phyloP scores from a whole-genome alignment of 768 basidiomycete genomes.

The Rhodosporidiobolus odoratus region DNA sequence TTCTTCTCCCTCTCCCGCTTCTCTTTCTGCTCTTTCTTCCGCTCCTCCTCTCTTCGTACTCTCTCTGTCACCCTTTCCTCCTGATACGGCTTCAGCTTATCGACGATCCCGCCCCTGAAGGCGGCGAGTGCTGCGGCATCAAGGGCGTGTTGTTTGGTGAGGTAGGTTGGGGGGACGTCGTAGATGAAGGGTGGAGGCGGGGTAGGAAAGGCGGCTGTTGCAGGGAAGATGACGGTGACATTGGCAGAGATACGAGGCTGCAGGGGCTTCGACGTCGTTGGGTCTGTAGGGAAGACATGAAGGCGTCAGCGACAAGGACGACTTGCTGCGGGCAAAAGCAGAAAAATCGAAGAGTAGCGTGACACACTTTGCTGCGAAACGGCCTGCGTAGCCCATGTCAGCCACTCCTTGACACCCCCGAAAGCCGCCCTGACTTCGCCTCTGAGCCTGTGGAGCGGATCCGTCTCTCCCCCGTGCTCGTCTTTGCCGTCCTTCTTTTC shows the following conservation, averaged over 20 bases:
- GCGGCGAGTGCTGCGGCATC: neutral
- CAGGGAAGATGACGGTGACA: neutral
- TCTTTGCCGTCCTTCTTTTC: neutral
- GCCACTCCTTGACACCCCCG: neutral
- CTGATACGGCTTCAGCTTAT: neutral
- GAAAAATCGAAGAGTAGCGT: neutral
- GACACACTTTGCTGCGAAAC: neutral
- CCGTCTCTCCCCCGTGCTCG: neutral
- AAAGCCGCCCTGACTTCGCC: conserved; percentile 1
- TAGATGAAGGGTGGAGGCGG: neutral
- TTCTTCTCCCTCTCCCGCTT: neutral
- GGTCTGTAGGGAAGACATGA: neutral
- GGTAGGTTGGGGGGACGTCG: neutral
- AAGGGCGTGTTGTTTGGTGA: neutral
- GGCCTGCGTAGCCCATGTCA: neutral
- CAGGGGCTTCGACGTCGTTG: too few species aligned
- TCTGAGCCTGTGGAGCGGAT: neutral
- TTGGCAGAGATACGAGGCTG: neutral
- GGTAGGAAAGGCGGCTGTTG: neutral
- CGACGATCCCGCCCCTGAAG: neutral
- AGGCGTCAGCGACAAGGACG: neutral
- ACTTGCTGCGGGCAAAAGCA: neutral
- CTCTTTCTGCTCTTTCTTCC: neutral
- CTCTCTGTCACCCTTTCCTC: neutral
- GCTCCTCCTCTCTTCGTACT: neutral